phyloP scores from a whole-genome alignment of 805 yeast species.

The Nakazawaea pomicola region DNA sequence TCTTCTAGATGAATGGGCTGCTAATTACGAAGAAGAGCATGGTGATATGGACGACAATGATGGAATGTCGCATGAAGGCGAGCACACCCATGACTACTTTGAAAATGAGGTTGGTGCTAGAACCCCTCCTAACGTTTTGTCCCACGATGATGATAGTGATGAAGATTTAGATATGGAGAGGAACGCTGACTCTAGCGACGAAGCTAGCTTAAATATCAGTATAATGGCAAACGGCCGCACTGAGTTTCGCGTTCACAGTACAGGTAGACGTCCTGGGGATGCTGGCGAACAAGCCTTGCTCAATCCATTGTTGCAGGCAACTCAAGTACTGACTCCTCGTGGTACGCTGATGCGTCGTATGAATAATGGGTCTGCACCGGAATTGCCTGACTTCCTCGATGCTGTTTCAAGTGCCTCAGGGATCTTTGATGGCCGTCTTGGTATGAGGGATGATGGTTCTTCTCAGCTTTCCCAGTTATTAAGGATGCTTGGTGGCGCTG shows the following conservation, averaged over 20 bases:
- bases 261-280: slow-evolving; percentile 7
- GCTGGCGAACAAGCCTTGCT: slow-evolving; percentile 3
- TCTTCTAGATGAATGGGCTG: slow-evolving; percentile 18
- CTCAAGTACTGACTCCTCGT: not conserved
- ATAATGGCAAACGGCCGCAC: slow-evolving; percentile 14
- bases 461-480: slow-evolving; percentile 9
- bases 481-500: slow-evolving; percentile 9
- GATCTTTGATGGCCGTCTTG: not conserved
- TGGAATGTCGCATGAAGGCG: too few species aligned
- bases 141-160: slow-evolving; percentile 20
- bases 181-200: slow-evolving; percentile 14
- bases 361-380: slow-evolving; percentile 1
- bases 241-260: slow-evolving; percentile 8
- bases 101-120: slow-evolving; percentile 23
- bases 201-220: slow-evolving; percentile 7
- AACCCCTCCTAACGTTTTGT: slow-evolving; percentile 23
- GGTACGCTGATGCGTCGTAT: slow-evolving; percentile 4
- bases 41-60: slow-evolving; percentile 28
- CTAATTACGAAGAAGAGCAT: slow-evolving; percentile 22
- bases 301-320: slow-evolving; percentile 9
- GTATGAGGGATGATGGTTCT: slow-evolving; percentile 5
- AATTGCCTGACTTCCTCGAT: slow-evolving; percentile 10
- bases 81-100: slow-evolving; percentile 24
- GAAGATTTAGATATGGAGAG: slow-evolving; percentile 13
- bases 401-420: slow-evolving; percentile 1